Base-by-base conservation (phyloP, 352 stramenopile species). In the Phytophthora sp. region DNA sequence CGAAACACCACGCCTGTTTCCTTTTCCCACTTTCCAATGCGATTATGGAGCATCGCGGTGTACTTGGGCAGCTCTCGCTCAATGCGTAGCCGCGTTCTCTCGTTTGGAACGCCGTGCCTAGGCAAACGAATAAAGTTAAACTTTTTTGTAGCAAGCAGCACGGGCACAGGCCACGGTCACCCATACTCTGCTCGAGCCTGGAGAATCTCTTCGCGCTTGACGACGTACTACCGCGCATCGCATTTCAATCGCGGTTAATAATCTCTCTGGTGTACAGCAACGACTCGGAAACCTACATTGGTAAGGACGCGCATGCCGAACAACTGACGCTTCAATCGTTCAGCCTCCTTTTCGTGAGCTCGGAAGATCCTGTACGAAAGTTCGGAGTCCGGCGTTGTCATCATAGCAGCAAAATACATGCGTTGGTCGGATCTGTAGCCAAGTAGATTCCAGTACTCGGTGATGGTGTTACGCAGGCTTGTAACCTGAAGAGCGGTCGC, bases 191-290 rank as follows among this genome's bases (percentile, higher is more conserved):
- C 28, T 2, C 76, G 61, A 44, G 76, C 76, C 45, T 48, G 35
- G 7, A 82, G 53, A 20, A 85, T 85, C 18, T 68, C 58, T 58
- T 85, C 76, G 21, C 76, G 76, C 51, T 79, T 85, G 20, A 59
- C 48, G 32, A 82, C 58, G 38, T 78, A 71, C 75, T 84, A 21
- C 15, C 37, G 32, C 18, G 26, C 11, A 37, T 35, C 18, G 37
- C 17, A 43, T 7, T 2, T 11, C 18, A 49, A 46, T 6, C 24
- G 7, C n/a, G 15, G 12, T 21, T 11, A 21, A 13, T 61, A 27
- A 69, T 17, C 18, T 8, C 49, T 27, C 2, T 13, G 15, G 39
- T 4, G 12, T 46, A n/a, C 17, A 13, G 0, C 12, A 23, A 39
- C 23, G 18, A 44, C 9, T 37, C 24, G 9, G 7, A 44, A 34